These are phyloP conservation scores for Trichoderma asperelloides DNA, from an alignment of 495 filamentous ascomycete species.

Conservation along the genomic window DNA sequence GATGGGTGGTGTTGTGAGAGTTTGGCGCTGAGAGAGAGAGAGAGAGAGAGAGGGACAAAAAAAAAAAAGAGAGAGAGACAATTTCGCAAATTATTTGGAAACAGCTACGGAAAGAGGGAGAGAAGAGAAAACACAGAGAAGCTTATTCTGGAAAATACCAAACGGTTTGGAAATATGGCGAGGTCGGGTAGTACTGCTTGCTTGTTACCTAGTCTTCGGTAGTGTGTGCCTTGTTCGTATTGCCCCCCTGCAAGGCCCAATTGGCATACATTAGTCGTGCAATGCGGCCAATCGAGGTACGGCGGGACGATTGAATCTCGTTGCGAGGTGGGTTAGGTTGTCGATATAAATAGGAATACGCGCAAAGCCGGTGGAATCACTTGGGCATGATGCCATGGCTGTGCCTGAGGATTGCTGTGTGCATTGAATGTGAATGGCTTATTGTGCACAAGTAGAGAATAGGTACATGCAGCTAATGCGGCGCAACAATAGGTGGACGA, in stretches of 20 bases:
- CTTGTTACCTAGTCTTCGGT: not conserved
- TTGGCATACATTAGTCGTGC: slow-evolving; percentile 1
- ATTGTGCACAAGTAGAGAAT: too few relatives aligned
- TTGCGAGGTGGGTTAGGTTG: not conserved
- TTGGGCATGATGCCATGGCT: not conserved
- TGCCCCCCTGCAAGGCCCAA: not conserved
- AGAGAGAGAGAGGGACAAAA: not conserved
- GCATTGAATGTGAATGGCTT: too few relatives aligned
- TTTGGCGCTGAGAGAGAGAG: not conserved
- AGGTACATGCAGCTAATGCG: too few relatives aligned
- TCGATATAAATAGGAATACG: not conserved
- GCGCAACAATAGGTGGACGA: too few relatives aligned
- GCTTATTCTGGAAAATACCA: not conserved
- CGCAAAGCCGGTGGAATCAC: not conserved
- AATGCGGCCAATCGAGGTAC: not conserved
- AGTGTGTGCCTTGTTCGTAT: slow-evolving; percentile 2
- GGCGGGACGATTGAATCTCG: not conserved
- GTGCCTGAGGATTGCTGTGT: not conserved
- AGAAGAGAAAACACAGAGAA: not conserved
- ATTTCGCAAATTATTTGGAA: not conserved
- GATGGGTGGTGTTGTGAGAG: too few relatives aligned
- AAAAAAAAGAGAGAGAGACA: not conserved
- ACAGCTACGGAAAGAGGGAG: not conserved
- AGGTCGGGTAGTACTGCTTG: not conserved
- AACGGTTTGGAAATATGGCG: not conserved